Evolutionary conservation across 768 basidiomycete genomes (phyloP).

Genomic region (Suillus decipiens): DNA sequence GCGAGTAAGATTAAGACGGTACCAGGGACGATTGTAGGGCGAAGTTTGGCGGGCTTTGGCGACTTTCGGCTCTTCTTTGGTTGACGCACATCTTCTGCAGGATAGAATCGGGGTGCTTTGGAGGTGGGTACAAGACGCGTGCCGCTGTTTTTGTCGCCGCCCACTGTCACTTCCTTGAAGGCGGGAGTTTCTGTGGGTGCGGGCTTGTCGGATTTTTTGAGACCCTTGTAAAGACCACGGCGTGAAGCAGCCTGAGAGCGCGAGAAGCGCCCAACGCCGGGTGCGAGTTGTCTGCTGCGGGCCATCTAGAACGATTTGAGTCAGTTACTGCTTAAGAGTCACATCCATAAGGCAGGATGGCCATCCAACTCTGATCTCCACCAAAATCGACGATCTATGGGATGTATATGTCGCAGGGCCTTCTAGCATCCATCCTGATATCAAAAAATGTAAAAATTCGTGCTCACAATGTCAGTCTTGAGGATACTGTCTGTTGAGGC

Average conservation of each 20-base stretch:
- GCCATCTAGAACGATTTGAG: slow-evolving; percentile 59
- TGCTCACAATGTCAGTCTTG: slow-evolving; percentile 49
- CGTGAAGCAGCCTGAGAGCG: slow-evolving; percentile 79
- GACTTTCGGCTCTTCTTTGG: slow-evolving; percentile 94
- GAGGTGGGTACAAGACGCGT: slow-evolving; percentile 83
- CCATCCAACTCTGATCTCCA: slow-evolving; percentile 36
- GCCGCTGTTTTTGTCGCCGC: slow-evolving; percentile 88
- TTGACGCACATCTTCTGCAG: slow-evolving; percentile 89
- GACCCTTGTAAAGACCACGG: slow-evolving; percentile 84
- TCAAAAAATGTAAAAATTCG: slow-evolving; percentile 22
- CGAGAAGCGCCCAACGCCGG: slow-evolving; percentile 80
- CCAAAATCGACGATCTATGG: slow-evolving; percentile 12
- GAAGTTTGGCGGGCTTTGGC: slow-evolving; percentile 74
- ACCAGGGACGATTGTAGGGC: slow-evolving; percentile 88
- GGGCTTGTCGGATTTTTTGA: slow-evolving; percentile 73
- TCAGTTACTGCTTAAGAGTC: slow-evolving; percentile 26
- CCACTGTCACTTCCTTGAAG: slow-evolving; percentile 77
- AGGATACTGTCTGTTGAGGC: slow-evolving; percentile 37
- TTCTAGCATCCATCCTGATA: not conserved
- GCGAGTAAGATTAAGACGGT: slow-evolving; percentile 95
- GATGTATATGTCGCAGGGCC: slow-evolving; percentile 2
- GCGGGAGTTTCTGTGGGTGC: slow-evolving; percentile 59
- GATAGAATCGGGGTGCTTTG: slow-evolving; percentile 91
- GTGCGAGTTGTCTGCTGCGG: slow-evolving; percentile 82
- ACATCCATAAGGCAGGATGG: slow-evolving; percentile 33